A percentile compares a stretch with the other conserved stretches of the same genome.
Evolutionary conservation across 2,329 filamentous ascomycete species (phyloP).

Genomic region (Colletotrichum zoysiae): DNA sequence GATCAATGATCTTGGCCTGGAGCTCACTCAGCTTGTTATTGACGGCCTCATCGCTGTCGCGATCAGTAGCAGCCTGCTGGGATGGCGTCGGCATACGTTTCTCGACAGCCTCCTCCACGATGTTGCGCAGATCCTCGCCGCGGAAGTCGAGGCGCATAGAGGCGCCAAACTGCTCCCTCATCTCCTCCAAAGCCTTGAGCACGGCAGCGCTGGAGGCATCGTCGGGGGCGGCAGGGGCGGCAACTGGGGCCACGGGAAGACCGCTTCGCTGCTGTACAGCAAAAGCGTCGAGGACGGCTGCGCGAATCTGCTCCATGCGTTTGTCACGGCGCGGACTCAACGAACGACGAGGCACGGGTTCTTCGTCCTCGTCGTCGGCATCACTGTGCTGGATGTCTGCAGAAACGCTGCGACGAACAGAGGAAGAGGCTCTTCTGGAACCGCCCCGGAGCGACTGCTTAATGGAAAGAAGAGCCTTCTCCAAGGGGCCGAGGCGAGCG

Average conservation of each 20-base stretch:
- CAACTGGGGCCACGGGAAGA: conserved; percentile 46
- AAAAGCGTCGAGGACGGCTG: conserved; percentile 80
- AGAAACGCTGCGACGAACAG: conserved; percentile 73
- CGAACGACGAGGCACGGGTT: conserved; percentile 72
- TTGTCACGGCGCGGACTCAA: conserved; percentile 84
- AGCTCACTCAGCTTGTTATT: conserved; percentile 69
- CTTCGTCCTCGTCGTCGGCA: conserved; percentile 94
- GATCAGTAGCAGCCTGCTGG: conserved; percentile 14
- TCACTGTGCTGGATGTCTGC: conserved; percentile 84
- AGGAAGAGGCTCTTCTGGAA: conserved; percentile 66
- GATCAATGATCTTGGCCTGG: conserved; percentile 68
- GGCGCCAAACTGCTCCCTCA: conserved; percentile 67
- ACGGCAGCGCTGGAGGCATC: conserved; percentile 62
- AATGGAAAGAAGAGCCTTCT: conserved; percentile 82
- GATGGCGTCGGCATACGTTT: conserved; percentile 66
- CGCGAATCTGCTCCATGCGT: conserved; percentile 84
- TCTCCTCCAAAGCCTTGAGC: conserved; percentile 74
- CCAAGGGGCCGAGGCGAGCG: conserved; percentile 82
- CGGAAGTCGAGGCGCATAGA: conserved; percentile 59
- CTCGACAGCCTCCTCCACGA: conserved; percentile 74
- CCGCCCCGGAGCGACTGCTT: conserved; percentile 75
- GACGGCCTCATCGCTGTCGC: conserved; percentile 59
- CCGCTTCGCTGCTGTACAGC: conserved; percentile 64
- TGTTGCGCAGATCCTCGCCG: conserved; percentile 68
- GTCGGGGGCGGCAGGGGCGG: conserved; percentile 44